Evolutionary conservation across 2,329 filamentous ascomycete genomes (phyloP).

Genomic region (Fonsecaea nubica): DNA sequence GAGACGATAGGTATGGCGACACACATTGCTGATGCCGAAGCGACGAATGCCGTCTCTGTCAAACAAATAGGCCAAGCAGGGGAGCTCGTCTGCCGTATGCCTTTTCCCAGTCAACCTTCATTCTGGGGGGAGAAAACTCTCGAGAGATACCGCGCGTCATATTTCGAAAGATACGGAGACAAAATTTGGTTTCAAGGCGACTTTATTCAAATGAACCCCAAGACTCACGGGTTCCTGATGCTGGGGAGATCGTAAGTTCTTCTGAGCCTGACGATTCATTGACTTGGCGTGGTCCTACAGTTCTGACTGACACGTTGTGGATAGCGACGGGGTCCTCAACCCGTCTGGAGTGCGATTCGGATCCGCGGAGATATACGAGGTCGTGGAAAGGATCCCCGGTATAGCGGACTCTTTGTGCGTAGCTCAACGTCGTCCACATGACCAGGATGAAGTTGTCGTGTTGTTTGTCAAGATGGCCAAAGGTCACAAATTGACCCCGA

Average conservation of each 20-base stretch:
- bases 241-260: constrained; percentile 20
- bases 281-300: no score
- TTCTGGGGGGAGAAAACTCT: constrained; percentile 4
- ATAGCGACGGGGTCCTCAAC: constrained; percentile 61
- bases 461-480: constrained; percentile 27
- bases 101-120: not conserved
- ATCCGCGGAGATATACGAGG: constrained; percentile 90
- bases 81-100: not conserved
- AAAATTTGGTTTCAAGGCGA: constrained; percentile 69
- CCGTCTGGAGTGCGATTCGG: constrained; percentile 90
- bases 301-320: not conserved
- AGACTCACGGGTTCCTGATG: constrained; percentile 14
- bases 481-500: constrained; percentile 35
- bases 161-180: constrained; percentile 3
- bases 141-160: not conserved
- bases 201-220: constrained; percentile 18
- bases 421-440: constrained; percentile 18
- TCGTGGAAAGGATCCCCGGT: constrained; percentile 7
- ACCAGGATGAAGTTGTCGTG: constrained; percentile 23
- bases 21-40: constrained; percentile 6
- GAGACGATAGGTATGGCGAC: constrained; percentile 54
- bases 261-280: no score
- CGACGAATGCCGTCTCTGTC: not conserved
- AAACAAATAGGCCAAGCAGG: not conserved
- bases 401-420: constrained; percentile 21